These are phyloP conservation scores for Pseudocercospora ulei DNA, from an alignment of 2,329 filamentous ascomycete genomes.

Conservation along the genomic window DNA sequence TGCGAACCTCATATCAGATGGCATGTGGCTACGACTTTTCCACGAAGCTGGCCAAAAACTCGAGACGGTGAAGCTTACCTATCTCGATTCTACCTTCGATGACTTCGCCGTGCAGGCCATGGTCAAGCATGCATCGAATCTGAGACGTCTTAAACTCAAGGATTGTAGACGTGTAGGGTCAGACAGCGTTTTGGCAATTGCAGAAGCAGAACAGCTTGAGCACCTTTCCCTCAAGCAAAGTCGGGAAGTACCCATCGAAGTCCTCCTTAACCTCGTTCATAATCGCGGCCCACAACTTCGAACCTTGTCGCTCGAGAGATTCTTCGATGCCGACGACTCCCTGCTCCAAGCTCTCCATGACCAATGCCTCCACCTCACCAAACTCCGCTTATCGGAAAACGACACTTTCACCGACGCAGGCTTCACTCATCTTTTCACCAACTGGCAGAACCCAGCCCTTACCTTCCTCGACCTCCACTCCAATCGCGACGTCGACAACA, in stretches of 20 bases:
- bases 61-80: constrained; percentile 64
- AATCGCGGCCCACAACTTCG: constrained; percentile 56
- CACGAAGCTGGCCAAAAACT: constrained; percentile 55
- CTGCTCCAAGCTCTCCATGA: constrained; percentile 62
- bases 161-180: constrained; percentile 67
- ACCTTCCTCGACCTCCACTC: constrained; percentile 63
- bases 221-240: constrained; percentile 66
- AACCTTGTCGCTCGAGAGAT: constrained; percentile 67
- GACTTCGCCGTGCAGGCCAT: constrained; percentile 59
- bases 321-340: constrained; percentile 56
- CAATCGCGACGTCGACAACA: constrained; percentile 66
- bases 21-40: constrained; percentile 64
- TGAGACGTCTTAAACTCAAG: constrained; percentile 68
- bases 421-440: constrained; percentile 61
- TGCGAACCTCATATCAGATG: constrained; percentile 69
- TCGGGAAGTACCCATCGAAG: constrained; percentile 47
- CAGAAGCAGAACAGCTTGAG: constrained; percentile 52
- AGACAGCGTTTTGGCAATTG: constrained; percentile 56
- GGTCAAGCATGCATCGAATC: constrained; percentile 53
- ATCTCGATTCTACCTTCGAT: constrained; percentile 71
- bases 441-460: constrained; percentile 66
- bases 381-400: constrained; percentile 74
- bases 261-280: constrained; percentile 53
- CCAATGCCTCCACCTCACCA: constrained; percentile 57
- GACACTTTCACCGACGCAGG: constrained; percentile 63